Conservation (phyloP, 2,329 filamentous ascomycete genomes). For the Fusarium staphyleae region DNA sequence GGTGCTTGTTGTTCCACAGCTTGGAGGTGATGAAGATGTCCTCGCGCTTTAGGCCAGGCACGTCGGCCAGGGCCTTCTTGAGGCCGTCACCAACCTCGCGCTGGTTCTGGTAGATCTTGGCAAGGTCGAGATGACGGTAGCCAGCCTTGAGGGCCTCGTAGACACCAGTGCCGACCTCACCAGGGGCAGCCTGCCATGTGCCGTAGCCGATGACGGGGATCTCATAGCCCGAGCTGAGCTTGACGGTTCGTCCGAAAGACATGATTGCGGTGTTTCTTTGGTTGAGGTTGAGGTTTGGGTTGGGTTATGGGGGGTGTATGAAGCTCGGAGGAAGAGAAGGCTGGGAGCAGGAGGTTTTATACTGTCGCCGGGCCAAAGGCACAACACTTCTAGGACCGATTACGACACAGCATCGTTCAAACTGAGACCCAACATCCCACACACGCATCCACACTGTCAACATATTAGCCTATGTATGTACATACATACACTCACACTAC, state of each 20-base stretch:
- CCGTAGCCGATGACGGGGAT: conserved; percentile 67
- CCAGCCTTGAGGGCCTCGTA: conserved; percentile 68
- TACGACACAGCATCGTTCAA: conserved; percentile 1
- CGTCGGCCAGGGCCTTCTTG: conserved; percentile 53
- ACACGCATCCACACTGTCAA: neutral
- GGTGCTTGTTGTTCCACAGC: conserved; percentile 67
- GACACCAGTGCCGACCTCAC: conserved; percentile 69
- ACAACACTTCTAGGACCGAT: conserved; percentile 5
- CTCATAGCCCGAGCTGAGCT: conserved; percentile 69
- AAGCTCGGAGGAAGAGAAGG: neutral
- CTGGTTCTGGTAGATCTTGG: conserved; percentile 70
- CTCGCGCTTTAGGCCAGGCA: conserved; percentile 60
- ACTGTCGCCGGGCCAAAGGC: conserved; percentile 1
- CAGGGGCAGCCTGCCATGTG: conserved; percentile 72
- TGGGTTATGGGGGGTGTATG: neutral
- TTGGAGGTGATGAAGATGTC: conserved; percentile 73
- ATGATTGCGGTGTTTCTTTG: conserved; percentile 47
- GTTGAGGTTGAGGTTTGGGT: neutral
- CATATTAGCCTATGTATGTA: neutral
- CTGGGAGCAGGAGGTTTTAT: conserved; percentile 17
- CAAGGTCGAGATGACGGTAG: conserved; percentile 67
- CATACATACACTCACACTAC: too few species aligned
- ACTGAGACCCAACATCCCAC: neutral
- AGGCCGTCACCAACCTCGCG: conserved; percentile 64
- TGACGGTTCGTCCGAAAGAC: conserved; percentile 64